phyloP scores from a whole-genome alignment of 2,329 filamentous ascomycete species.

The Hymenoscyphus albidus region DNA sequence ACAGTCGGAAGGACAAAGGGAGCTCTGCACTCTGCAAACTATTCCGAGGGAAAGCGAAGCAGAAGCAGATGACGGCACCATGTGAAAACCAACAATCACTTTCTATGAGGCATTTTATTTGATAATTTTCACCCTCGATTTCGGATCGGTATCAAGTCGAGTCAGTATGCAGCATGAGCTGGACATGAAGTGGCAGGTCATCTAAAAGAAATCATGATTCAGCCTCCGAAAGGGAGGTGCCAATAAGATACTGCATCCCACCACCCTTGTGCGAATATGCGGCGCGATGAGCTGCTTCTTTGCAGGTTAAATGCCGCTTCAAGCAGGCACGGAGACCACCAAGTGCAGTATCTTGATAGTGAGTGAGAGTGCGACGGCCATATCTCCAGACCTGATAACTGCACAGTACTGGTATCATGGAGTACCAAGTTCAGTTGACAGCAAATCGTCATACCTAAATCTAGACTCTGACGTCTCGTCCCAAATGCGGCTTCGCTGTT shows the following conservation, averaged over 20 bases:
- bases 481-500: not conserved
- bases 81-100: not conserved
- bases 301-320: not conserved
- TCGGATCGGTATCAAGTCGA: not conserved
- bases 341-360: not conserved
- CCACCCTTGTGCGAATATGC: not conserved
- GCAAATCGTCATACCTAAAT: no score
- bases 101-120: not conserved
- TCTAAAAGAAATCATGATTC: not conserved
- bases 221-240: not conserved
- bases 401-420: not conserved
- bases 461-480: no score
- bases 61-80: not conserved
- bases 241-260: not conserved
- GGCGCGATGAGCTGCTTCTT: not conserved
- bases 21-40: not conserved
- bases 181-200: not conserved
- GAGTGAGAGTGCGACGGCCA: not conserved
- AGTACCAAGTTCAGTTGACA: no score
- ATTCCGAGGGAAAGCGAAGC: not conserved
- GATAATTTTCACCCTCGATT: no score
- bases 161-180: not conserved
- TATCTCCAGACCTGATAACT: not conserved
- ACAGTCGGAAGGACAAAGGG: not conserved
- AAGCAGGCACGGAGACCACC: not conserved